Base-by-base conservation (phyloP, 345 rosid species). In the Dimocarpus longan region DNA sequence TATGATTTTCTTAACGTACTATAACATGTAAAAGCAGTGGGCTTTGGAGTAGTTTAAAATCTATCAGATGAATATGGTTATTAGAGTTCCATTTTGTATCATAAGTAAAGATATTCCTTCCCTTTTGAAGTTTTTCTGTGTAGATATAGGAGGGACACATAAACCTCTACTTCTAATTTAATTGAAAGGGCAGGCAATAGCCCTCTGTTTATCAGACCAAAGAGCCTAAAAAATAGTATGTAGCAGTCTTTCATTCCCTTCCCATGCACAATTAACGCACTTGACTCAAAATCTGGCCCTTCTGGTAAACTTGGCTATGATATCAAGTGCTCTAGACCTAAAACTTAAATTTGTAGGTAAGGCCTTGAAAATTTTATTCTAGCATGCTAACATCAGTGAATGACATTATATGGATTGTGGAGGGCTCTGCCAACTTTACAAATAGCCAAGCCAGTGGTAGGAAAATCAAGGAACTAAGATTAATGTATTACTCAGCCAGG, bases 401-500 rank as follows among this genome's bases (percentile, higher is more conserved):
- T 73, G n/a, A 18, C 19, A 13, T 73, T 21, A n/a, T 46, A n/a
- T 10, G 13, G 39, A 69, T 32, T 56, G 16, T 18, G 18, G 48
- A 57, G 44, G 22, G 22, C 46, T 16, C 56, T 43, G 56, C 72
- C 18, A 68, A 42, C 72, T 8, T 26, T 50, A 10, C 40, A 26
- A 50, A 50, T 54, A 10, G 39, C 65, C 26, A 54, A 28, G 46
- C 65, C 10, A 12, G 15, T 18, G 26, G 65, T 37, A 15, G 43
- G 40, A 37, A 72, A 72, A 72, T 32, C 39, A 15, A 71, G 54
- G n/a, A 71, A 72, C 65, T 8, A 9, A 56, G 10, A 71, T 71
- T 26, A 15, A 4, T 39, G 21, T 52, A 13, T 54, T 22, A 71
- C 24, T 54, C 75, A 28, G 8, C n/a, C 5, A 71, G 43, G 26